phyloP scores from a whole-genome alignment of 164 flowering plant genomes.

The Kalanchoe fedtschenkoi region DNA sequence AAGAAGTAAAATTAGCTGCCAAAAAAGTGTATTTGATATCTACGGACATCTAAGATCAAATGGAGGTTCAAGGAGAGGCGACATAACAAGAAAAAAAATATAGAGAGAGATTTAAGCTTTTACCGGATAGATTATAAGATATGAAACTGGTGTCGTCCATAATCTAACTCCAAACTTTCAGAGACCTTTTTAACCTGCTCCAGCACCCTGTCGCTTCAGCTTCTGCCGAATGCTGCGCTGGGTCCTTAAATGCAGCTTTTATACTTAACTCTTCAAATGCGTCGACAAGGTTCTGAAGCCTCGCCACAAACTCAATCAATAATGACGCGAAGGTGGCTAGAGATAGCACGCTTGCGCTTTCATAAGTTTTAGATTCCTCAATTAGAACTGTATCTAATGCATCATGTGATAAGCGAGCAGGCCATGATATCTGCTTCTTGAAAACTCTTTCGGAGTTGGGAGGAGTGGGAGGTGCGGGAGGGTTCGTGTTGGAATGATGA shows the following conservation, averaged over 20 bases:
- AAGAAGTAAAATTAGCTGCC: no score
- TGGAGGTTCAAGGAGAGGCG: no score
- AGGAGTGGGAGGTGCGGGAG: constrained; percentile 14
- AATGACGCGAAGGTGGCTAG: constrained; percentile 79
- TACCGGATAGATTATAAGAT: neutral
- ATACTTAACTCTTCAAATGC: constrained; percentile 70
- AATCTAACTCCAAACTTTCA: constrained; percentile 4
- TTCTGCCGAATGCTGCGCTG: constrained; percentile 17
- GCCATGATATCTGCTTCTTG: constrained; percentile 47
- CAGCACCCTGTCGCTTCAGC: constrained; percentile 24
- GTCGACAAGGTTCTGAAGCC: constrained; percentile 77
- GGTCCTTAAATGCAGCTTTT: constrained; percentile 69
- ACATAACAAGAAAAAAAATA: neutral
- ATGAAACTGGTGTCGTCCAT: neutral
- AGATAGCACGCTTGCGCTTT: constrained; percentile 73
- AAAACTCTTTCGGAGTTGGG: constrained; percentile 19
- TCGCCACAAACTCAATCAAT: constrained; percentile 86
- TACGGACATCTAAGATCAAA: neutral
- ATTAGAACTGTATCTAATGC: constrained; percentile 16
- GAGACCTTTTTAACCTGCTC: constrained; percentile 24
- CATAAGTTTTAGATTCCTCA: constrained; percentile 60
- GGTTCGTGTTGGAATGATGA: constrained; percentile 8
- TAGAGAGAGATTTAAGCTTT: neutral
- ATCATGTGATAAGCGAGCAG: constrained; percentile 27
- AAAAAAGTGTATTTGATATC: neutral